phyloP scores from a whole-genome alignment of 2,329 filamentous ascomycete genomes.

The Bipolaris oryzae region DNA sequence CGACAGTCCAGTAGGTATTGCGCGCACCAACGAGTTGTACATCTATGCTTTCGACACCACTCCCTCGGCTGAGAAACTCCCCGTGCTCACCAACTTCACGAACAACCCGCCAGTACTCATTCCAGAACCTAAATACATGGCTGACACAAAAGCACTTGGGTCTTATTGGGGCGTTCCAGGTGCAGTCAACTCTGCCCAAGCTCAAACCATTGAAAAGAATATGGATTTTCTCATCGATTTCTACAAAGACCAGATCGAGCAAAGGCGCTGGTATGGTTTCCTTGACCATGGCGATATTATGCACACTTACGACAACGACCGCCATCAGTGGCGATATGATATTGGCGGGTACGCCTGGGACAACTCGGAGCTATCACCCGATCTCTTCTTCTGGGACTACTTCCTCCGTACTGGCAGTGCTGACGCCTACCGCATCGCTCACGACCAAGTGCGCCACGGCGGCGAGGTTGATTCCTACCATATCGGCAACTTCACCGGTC shows the following conservation, averaged over 20 bases:
- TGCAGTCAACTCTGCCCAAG: slow-evolving; percentile 38
- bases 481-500: slow-evolving; percentile 61
- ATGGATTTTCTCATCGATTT: slow-evolving; percentile 63
- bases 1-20: slow-evolving; percentile 64
- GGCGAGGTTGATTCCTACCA: slow-evolving; percentile 69
- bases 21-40: slow-evolving; percentile 63
- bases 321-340: slow-evolving; percentile 68
- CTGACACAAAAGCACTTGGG: slow-evolving; percentile 60
- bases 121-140: slow-evolving; percentile 57
- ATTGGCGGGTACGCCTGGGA: slow-evolving; percentile 70
- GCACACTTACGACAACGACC: slow-evolving; percentile 65
- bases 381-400: slow-evolving; percentile 67
- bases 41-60: slow-evolving; percentile 61
- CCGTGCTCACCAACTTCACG: slow-evolving; percentile 53
- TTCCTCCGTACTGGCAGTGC: slow-evolving; percentile 65
- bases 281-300: slow-evolving; percentile 67
- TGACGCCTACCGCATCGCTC: slow-evolving; percentile 65
- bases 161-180: slow-evolving; percentile 60
- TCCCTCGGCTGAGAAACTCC: slow-evolving; percentile 56
- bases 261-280: slow-evolving; percentile 68
- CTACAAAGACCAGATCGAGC: slow-evolving; percentile 62
- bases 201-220: slow-evolving; percentile 55
- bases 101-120: slow-evolving; percentile 61
- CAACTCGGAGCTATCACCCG: slow-evolving; percentile 67
- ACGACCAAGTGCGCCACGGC: slow-evolving; percentile 64